Evolutionary conservation across 371 early-diverging fungal genomes (phyloP).

Genomic region (Syncephalastrum sp.): DNA sequence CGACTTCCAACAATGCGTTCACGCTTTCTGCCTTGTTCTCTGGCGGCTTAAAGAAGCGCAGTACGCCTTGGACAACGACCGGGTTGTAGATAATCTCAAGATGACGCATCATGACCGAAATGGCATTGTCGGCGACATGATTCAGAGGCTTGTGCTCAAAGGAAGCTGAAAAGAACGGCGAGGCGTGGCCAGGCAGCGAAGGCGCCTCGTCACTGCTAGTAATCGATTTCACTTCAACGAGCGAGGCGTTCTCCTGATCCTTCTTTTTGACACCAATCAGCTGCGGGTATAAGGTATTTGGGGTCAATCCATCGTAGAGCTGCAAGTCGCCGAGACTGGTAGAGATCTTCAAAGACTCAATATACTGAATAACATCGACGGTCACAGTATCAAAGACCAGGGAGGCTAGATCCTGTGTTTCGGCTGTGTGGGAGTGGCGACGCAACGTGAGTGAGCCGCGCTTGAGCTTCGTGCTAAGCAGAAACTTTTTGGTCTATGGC

Average conservation of each 20-base stretch:
- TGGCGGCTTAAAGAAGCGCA: conserved; percentile 74
- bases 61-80: conserved; percentile 56
- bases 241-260: conserved; percentile 5
- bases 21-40: conserved; percentile 57
- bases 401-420: conserved; percentile 51
- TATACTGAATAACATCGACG: conserved; percentile 32
- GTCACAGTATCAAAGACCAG: conserved; percentile 69
- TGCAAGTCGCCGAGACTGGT: conserved; percentile 45
- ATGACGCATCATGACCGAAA: conserved; percentile 72
- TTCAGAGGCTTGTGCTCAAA: conserved; percentile 76
- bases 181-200: background rate
- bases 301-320: conserved; percentile 37
- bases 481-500: conserved; percentile 55
- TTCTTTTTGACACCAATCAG: conserved; percentile 41
- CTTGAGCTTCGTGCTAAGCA: conserved; percentile 57
- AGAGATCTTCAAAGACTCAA: conserved; percentile 32
- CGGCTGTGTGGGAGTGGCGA: conserved; percentile 18
- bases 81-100: conserved; percentile 82
- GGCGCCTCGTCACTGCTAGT: too few species aligned
- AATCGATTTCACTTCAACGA: too few species aligned
- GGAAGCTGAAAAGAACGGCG: conserved; percentile 68
- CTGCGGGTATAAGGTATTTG: conserved; percentile 41
- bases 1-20: conserved; percentile 61
- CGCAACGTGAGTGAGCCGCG: conserved; percentile 71
- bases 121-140: conserved; percentile 71